Conservation (phyloP, 768 basidiomycete species). For the Lanmaoa rubissima region DNA sequence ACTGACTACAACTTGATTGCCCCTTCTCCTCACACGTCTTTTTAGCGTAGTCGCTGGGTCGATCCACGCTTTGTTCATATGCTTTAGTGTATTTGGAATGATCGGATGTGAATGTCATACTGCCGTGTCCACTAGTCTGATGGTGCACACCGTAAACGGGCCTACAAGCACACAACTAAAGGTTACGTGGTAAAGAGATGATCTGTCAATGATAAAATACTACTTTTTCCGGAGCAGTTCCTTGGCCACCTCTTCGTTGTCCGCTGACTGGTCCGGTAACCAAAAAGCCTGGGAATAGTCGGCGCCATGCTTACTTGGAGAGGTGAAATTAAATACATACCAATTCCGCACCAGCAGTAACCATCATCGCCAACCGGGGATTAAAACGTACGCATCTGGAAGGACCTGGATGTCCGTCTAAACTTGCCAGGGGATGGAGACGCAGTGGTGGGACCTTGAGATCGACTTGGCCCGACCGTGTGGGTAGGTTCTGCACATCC, state of each 20-base stretch:
- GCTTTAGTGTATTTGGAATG: background rate
- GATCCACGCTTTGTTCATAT: background rate
- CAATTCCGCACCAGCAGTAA: constrained; percentile 78
- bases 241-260: constrained; percentile 68
- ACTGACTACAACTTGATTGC: constrained; percentile 35
- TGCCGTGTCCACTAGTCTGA: background rate
- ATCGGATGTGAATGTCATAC: constrained; percentile 1
- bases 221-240: constrained; percentile 61
- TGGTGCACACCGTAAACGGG: background rate
- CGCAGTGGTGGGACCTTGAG: constrained; percentile 50
- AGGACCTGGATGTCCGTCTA: constrained; percentile 84
- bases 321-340: constrained; percentile 42
- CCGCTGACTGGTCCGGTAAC: constrained; percentile 64
- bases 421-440: constrained; percentile 45
- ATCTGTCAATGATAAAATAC: background rate
- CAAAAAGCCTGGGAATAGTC: constrained; percentile 53
- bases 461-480: constrained; percentile 52
- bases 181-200: background rate
- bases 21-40: background rate
- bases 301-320: background rate
- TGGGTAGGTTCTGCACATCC: constrained; percentile 72
- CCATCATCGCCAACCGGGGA: constrained; percentile 86
- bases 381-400: constrained; percentile 88
- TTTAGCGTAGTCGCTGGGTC: constrained; percentile 7
- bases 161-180: background rate